Conservation (phyloP, 2,329 filamentous ascomycete species). For the Hymenoscyphus repandus region DNA sequence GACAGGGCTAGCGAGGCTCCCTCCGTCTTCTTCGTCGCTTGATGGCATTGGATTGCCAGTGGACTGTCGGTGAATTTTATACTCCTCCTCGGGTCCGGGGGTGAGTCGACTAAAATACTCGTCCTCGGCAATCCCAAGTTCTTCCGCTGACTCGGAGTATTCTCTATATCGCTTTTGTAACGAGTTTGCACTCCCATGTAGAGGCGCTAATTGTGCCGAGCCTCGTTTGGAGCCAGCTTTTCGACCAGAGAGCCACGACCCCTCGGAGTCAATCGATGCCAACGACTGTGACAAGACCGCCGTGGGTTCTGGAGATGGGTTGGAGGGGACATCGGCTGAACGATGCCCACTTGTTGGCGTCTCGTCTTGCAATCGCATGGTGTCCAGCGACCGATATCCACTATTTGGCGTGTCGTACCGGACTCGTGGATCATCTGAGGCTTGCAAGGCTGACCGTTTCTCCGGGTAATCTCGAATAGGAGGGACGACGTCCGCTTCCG, state of each 20-base stretch:
- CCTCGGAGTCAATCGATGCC: slow-evolving; percentile 92
- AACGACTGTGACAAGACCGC: slow-evolving; percentile 70
- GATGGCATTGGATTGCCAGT: slow-evolving; percentile 44
- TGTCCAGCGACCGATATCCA: slow-evolving; percentile 37
- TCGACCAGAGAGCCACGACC: slow-evolving; percentile 87
- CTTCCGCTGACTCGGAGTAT: slow-evolving; percentile 58
- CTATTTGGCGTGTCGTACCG: slow-evolving; percentile 46
- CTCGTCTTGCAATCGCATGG: slow-evolving; percentile 33
- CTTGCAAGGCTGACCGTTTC: slow-evolving; percentile 20
- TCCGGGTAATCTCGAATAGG: slow-evolving; percentile 30
- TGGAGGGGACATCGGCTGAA: slow-evolving; percentile 29
- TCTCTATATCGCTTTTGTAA: slow-evolving; percentile 43
- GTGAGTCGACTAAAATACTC: slow-evolving; percentile 63
- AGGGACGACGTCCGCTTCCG: slow-evolving; percentile 51
- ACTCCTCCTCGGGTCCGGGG: slow-evolving; percentile 32
- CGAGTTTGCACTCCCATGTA: slow-evolving; percentile 38
- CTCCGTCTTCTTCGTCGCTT: slow-evolving; percentile 53
- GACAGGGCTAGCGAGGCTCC: slow-evolving; percentile 30
- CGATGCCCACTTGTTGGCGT: slow-evolving; percentile 42
- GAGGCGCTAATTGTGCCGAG: slow-evolving; percentile 40
- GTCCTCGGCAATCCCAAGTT: slow-evolving; percentile 61
- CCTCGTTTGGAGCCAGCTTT: slow-evolving; percentile 42
- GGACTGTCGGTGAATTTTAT: slow-evolving; percentile 36
- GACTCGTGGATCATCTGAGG: slow-evolving; percentile 33
- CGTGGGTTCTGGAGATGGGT: slow-evolving; percentile 46